phyloP scores from a whole-genome alignment of 2,329 filamentous ascomycete genomes.

The Westerdykella aurantiaca region DNA sequence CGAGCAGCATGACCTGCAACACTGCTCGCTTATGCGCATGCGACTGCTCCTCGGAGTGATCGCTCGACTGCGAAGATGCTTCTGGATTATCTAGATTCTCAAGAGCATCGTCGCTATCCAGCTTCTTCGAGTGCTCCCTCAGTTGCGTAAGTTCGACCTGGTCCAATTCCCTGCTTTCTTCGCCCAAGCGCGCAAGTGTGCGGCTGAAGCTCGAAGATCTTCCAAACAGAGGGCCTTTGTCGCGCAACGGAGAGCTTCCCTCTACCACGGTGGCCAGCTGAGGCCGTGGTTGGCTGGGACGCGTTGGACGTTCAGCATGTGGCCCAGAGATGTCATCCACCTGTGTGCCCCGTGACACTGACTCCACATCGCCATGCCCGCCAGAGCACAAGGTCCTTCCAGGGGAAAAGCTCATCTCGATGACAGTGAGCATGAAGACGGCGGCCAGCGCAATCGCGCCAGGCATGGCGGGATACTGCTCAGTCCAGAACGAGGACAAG shows the following conservation, averaged over 20 bases:
- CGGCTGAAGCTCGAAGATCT: constrained; percentile 24
- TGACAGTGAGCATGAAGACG: constrained; percentile 55
- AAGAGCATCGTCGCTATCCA: constrained; percentile 16
- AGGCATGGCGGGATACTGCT: constrained; percentile 54
- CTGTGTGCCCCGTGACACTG: constrained; percentile 14
- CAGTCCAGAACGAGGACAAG: constrained; percentile 53
- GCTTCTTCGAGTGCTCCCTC: constrained; percentile 9
- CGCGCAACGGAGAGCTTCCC: constrained; percentile 18
- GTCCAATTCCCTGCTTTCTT: constrained; percentile 19
- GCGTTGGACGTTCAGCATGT: too few species aligned
- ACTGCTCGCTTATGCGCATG: constrained; percentile 26
- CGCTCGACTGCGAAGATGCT: constrained; percentile 1
- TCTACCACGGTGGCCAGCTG: constrained; percentile 6
- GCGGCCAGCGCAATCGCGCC: constrained; percentile 59
- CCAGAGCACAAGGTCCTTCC: constrained; percentile 54
- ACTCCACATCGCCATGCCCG: constrained; percentile 36
- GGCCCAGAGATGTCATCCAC: constrained; percentile 1
- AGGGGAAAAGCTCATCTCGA: constrained; percentile 55
- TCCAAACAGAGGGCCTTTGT: constrained; percentile 19
- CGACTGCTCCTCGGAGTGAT: constrained; percentile 7
- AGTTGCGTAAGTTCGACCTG: constrained; percentile 51
- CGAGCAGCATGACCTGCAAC: constrained; percentile 41
- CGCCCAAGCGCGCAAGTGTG: constrained; percentile 24
- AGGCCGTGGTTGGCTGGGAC: constrained; percentile 9
- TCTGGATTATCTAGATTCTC: constrained; percentile 22